Evolutionary conservation across 2,329 filamentous ascomycete genomes (phyloP).

Genomic region (Metarhizium sp.): DNA sequence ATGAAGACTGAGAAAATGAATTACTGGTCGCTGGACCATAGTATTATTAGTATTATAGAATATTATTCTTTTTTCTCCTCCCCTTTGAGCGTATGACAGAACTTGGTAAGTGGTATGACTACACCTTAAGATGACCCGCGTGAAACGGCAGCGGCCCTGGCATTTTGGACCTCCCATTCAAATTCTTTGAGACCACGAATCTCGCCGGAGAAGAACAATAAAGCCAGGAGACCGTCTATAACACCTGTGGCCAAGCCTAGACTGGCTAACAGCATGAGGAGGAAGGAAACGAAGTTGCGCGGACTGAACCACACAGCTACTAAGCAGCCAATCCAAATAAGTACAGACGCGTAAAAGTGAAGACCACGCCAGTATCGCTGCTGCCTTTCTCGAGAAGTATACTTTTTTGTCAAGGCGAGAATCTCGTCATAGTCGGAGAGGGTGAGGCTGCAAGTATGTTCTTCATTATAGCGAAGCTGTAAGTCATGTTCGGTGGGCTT

Average conservation of each 20-base stretch:
- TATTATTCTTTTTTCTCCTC: conserved; percentile 10
- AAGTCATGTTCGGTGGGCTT: conserved; percentile 17
- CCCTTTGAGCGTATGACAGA: background rate
- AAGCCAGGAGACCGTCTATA: conserved; percentile 75
- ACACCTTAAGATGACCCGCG: background rate
- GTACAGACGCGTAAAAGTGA: conserved; percentile 63
- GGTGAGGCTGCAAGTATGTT: conserved; percentile 12
- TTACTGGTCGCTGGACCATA: background rate
- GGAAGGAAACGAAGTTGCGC: conserved; percentile 65
- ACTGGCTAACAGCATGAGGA: conserved; percentile 72
- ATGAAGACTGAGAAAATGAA: background rate
- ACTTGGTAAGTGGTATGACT: background rate
- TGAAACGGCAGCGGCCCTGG: conserved; percentile 33
- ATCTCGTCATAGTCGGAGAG: conserved; percentile 51
- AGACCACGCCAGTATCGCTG: conserved; percentile 63
- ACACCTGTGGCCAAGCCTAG: conserved; percentile 67
- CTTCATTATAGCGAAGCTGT: conserved; percentile 21
- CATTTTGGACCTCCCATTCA: conserved; percentile 80
- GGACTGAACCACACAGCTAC: conserved; percentile 82
- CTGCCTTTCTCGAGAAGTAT: conserved; percentile 58
- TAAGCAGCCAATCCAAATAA: conserved; percentile 63
- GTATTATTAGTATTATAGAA: conserved; percentile 14
- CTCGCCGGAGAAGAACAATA: conserved; percentile 80
- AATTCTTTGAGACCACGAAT: conserved; percentile 80
- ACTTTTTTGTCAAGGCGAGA: conserved; percentile 57